Percentiles rank a stretch among this genome's conserved stretches.
phyloP scores from a whole-genome alignment of 192 early-diverging fungal genomes.

The Chytriomyces sp. region DNA sequence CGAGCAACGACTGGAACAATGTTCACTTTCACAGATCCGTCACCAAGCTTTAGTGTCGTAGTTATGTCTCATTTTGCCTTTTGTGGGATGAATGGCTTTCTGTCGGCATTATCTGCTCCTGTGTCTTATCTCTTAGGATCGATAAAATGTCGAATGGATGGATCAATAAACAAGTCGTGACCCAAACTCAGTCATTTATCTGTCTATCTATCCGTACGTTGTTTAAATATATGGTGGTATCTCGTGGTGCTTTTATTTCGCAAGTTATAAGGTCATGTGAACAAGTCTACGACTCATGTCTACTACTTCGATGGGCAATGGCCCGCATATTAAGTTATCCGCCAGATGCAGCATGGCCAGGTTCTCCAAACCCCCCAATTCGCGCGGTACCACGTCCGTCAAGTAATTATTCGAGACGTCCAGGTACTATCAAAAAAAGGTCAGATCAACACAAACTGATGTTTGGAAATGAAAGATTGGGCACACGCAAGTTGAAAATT shows the following conservation, averaged over 20 bases:
- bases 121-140: too few relatives aligned
- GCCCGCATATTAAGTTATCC: background rate
- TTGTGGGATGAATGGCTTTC: too few relatives aligned
- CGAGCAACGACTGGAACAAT: constrained; percentile 28
- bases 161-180: too few relatives aligned
- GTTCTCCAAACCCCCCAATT: background rate
- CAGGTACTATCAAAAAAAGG: background rate
- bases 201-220: too few relatives aligned
- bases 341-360: background rate
- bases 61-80: too few relatives aligned
- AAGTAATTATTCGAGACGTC: background rate
- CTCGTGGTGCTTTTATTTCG: background rate
- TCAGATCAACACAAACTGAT: too few relatives aligned
- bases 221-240: background rate
- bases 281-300: background rate
- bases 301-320: background rate
- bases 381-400: background rate
- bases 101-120: too few relatives aligned
- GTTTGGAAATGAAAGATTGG: background rate
- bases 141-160: too few relatives aligned
- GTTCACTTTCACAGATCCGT: constrained; percentile 34
- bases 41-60: constrained; percentile 19
- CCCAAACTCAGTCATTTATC: too few relatives aligned
- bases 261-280: background rate
- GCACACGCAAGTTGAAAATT: background rate